Conservation (phyloP, 1,139 yeast species). For the Zygoascus meyerae region DNA sequence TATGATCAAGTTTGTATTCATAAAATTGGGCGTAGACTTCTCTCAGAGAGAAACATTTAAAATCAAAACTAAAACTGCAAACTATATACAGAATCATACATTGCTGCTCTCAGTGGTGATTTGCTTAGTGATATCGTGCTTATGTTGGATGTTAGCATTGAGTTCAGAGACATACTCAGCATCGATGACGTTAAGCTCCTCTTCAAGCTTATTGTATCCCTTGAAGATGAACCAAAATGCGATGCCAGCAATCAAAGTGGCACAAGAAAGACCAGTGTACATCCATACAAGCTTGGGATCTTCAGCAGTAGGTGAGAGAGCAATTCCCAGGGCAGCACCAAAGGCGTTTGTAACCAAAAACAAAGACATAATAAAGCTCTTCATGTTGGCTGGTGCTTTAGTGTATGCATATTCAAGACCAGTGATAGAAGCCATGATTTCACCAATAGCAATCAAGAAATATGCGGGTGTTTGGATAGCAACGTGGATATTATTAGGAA, state of each 20-base stretch:
- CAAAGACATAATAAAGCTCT: slow-evolving; percentile 58
- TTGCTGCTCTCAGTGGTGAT: background rate
- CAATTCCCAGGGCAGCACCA: slow-evolving; percentile 71
- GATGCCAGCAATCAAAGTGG: slow-evolving; percentile 55
- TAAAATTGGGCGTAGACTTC: too few relatives aligned
- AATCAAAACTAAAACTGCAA: background rate
- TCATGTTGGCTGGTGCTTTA: slow-evolving; percentile 61
- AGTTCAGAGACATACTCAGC: slow-evolving; percentile 31
- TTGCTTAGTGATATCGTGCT: slow-evolving; percentile 5
- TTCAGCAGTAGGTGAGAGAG: slow-evolving; percentile 56
- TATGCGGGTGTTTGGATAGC: slow-evolving; percentile 63
- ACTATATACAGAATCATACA: background rate
- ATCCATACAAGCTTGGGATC: slow-evolving; percentile 68
- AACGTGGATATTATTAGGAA: slow-evolving; percentile 52
- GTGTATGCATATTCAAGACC: slow-evolving; percentile 68
- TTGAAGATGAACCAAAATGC: slow-evolving; percentile 58
- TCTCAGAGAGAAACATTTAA: background rate
- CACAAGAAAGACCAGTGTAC: slow-evolving; percentile 55
- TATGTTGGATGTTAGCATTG: slow-evolving; percentile 23
- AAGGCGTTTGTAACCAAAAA: slow-evolving; percentile 57
- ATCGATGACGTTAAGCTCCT: slow-evolving; percentile 55
- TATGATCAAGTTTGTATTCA: too few relatives aligned
- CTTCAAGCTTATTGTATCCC: slow-evolving; percentile 53
- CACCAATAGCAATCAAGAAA: slow-evolving; percentile 55
- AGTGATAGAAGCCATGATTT: slow-evolving; percentile 60